A percentile compares a stretch with the other conserved stretches of the same genome.
phyloP scores from a whole-genome alignment of 495 filamentous ascomycete genomes.

The Hyphodiscus hymeniophilus region DNA sequence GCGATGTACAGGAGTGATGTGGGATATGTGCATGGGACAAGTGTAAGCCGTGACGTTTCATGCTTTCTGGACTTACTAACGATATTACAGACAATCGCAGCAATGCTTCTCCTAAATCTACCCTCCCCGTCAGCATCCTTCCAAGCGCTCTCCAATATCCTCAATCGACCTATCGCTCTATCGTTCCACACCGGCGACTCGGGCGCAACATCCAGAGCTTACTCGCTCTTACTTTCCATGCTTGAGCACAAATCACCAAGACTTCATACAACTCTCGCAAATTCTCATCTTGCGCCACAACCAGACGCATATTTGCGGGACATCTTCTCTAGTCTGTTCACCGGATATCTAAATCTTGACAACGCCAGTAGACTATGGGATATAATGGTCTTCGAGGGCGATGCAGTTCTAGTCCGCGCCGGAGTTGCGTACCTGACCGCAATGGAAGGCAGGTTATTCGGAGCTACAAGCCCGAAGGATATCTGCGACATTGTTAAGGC shows the following conservation, averaged over 20 bases:
- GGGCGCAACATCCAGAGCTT: slow-evolving; percentile 61
- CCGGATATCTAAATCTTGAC: slow-evolving; percentile 54
- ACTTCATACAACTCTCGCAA: slow-evolving; percentile 58
- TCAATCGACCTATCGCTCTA: slow-evolving; percentile 82
- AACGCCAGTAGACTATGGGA: slow-evolving; percentile 80
- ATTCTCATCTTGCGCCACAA: slow-evolving; percentile 31
- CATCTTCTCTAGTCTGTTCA: slow-evolving; percentile 46
- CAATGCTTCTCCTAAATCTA: slow-evolving; percentile 78
- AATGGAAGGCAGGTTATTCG: slow-evolving; percentile 55
- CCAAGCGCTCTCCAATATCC: slow-evolving; percentile 72
- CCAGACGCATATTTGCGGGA: slow-evolving; percentile 42
- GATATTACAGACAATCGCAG: slow-evolving; percentile 61
- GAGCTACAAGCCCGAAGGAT: slow-evolving; percentile 27
- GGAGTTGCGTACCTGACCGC: slow-evolving; percentile 50
- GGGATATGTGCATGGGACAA: slow-evolving; percentile 80
- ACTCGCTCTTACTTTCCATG: slow-evolving; percentile 61
- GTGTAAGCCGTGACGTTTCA: slow-evolving; percentile 42
- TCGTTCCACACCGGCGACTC: slow-evolving; percentile 78
- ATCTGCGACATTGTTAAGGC: slow-evolving; percentile 16
- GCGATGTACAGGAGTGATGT: slow-evolving; percentile 91
- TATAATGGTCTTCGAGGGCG: slow-evolving; percentile 90
- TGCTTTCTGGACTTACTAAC: slow-evolving; percentile 5
- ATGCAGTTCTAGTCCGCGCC: slow-evolving; percentile 68
- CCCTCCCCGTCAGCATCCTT: slow-evolving; percentile 66
- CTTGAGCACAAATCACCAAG: slow-evolving; percentile 64